Evolutionary conservation across 768 basidiomycete species (phyloP), one percentile per base, ranked within the genome.

Genomic region (Bullera alba): DNA sequence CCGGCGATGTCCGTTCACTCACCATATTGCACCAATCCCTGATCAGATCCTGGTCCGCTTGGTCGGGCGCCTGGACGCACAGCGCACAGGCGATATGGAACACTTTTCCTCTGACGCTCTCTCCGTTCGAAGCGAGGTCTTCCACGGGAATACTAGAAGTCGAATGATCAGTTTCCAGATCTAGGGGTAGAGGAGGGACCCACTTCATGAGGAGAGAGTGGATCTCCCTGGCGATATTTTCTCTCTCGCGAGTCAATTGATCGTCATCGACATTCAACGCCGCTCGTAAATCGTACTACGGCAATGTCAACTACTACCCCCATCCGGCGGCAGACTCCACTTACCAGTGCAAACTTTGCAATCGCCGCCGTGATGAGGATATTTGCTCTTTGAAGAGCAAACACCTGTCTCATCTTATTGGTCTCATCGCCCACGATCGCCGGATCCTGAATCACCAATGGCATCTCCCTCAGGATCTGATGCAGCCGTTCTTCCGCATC

Each of bases 21-120:
- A 58, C 65, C 65, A 67, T 67, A 42, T 60, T 67, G 30, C 58
- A 67, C 65, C 65, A 67, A 42, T 67, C 63, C 26, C 54, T 34
- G 16, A 67, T 60, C 26, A 67, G 39, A 12, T 57, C 65, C 23
- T 63, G 60, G 42, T 65, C 63, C 4, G 54, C 35, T 5, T 32
- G 51, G 17, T 47, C 48, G 26, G 37, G 48, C 2, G 48, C 32
- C 28, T 60, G 60, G 2, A 46, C 50, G 32, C 61, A 60, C 5
- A 67, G 41, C 0, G 65, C 65, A 46, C 63, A 64, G 10, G 61
- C 65, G 16, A 67, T 67, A 44, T 67, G 65, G 50, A 67, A 64
- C 14, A 67, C 57, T 49, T 67, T 67, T 21, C 48, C 53, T n/a
- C 65, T 50, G 7, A 67, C 65, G 0, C 60, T 62, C 46, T 67